Evolutionary conservation across 148 eudicot genomes (phyloP).

Genomic region (Dianthus caryophyllus): DNA sequence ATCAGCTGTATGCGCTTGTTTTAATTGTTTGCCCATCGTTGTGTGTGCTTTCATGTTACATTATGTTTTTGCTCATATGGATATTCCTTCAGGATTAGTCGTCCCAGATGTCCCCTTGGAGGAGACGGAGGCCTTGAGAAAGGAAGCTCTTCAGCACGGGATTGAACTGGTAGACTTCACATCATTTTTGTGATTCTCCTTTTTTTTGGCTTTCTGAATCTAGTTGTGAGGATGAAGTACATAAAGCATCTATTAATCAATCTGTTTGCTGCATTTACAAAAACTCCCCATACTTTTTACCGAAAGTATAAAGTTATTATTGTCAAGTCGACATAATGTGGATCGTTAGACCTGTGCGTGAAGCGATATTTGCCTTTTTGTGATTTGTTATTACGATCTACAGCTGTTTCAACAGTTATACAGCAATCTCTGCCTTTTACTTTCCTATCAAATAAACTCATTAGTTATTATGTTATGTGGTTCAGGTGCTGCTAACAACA

Average conservation of each 20-base stretch:
- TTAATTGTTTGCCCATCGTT: not conserved
- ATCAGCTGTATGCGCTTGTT: not conserved
- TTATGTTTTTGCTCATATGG: not conserved
- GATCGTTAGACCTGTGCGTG: no score
- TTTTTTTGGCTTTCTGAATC: not conserved
- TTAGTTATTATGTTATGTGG: conserved; percentile 15
- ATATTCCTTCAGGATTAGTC: conserved; percentile 63
- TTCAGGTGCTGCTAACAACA: conserved; percentile 81
- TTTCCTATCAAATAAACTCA: not conserved
- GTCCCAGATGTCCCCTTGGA: conserved; percentile 97
- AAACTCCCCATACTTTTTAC: no score
- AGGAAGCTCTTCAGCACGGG: conserved; percentile 61
- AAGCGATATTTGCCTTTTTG: no score
- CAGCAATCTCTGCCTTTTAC: not conserved
- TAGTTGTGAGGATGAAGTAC: no score
- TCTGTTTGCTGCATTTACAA: no score
- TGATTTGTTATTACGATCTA: no score
- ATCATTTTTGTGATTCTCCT: not conserved
- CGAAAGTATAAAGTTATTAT: no score
- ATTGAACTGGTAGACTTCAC: conserved; percentile 68
- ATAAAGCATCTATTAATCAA: not conserved
- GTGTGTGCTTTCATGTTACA: not conserved
- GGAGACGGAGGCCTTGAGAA: conserved; percentile 74
- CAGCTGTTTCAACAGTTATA: no score
- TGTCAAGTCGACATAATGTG: no score